Conservation (phyloP, 805 yeast species). For the Wickerhamomyces pijperi region DNA sequence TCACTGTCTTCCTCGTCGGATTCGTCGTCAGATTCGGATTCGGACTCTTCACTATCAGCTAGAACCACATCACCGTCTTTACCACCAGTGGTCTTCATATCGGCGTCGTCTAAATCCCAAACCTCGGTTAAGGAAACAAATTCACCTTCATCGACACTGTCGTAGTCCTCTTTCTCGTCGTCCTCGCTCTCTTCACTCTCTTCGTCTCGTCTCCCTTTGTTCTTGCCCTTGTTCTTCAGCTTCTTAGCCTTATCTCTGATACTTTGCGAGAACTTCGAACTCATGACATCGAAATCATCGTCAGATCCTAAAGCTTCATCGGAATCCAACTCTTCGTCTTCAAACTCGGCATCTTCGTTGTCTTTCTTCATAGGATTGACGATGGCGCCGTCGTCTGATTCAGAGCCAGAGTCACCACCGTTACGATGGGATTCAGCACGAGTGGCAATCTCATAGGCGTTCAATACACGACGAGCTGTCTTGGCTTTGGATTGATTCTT, state of each 20-base stretch:
- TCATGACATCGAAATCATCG: conserved; percentile 54
- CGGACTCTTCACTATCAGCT: conserved; percentile 11
- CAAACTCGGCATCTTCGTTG: conserved; percentile 23
- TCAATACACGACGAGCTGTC: conserved; percentile 28
- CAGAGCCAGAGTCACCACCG: conserved; percentile 5
- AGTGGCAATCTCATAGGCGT: conserved; percentile 39
- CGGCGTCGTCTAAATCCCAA: conserved; percentile 73
- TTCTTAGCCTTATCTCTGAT: conserved; percentile 41
- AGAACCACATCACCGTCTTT: conserved; percentile 14
- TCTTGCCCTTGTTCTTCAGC: conserved; percentile 3
- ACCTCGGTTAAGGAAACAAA: conserved; percentile 73
- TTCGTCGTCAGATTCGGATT: conserved; percentile 16
- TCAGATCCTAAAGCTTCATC: conserved; percentile 85
- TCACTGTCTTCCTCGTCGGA: conserved; percentile 17
- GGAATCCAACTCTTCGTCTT: conserved; percentile 65
- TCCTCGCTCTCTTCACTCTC: conserved; percentile 25
- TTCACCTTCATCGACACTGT: conserved; percentile 67
- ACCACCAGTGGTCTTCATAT: conserved; percentile 21
- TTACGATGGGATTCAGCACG: conserved; percentile 6
- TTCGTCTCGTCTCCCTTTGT: conserved; percentile 17
- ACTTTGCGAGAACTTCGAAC: conserved; percentile 60
- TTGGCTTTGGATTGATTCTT: conserved; percentile 12
- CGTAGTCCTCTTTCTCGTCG: conserved; percentile 51
- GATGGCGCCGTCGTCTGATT: conserved; percentile 28
- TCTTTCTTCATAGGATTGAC: conserved; percentile 23